Evolutionary conservation across 257 asterid genomes (phyloP).

Genomic region (Plantago ovata): DNA sequence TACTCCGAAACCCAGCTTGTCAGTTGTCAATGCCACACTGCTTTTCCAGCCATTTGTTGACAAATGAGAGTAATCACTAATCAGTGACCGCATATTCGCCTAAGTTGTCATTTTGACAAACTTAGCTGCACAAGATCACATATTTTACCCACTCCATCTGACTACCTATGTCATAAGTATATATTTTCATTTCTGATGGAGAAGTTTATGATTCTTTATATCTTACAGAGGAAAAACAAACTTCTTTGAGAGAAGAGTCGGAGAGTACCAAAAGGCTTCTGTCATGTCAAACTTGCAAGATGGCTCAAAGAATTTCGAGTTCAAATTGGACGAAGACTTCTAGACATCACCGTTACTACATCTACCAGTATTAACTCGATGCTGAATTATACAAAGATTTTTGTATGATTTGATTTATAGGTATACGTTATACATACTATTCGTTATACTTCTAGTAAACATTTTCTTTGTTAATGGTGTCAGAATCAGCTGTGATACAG

Average conservation of each 20-base stretch:
- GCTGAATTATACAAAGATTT: constrained; percentile 16
- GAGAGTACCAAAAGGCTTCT: constrained; percentile 77
- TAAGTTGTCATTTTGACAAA: no score
- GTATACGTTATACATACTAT: no score
- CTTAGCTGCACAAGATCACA: no score
- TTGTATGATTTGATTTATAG: constrained; percentile 13
- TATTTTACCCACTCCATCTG: no score
- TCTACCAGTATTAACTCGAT: constrained; percentile 13
- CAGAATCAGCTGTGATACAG: no score
- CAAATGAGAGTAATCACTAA: not conserved
- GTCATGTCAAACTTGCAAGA: constrained; percentile 66
- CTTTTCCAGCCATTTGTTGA: not conserved
- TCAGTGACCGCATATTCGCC: no score
- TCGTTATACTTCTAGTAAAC: no score
- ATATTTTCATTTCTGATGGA: not conserved
- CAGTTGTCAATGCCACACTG: not conserved
- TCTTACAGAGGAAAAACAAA: constrained; percentile 64
- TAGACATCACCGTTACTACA: constrained; percentile 18
- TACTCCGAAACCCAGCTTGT: not conserved
- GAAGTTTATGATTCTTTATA: not conserved
- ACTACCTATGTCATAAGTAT: no score
- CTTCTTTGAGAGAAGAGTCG: constrained; percentile 78
- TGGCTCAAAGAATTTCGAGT: constrained; percentile 43
- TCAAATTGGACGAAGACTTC: constrained; percentile 73
- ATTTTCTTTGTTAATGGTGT: no score